Evolutionary conservation across 768 basidiomycete genomes (phyloP), one percentile per base, ranked within the genome.

Genomic region (Boletellus sp.): DNA sequence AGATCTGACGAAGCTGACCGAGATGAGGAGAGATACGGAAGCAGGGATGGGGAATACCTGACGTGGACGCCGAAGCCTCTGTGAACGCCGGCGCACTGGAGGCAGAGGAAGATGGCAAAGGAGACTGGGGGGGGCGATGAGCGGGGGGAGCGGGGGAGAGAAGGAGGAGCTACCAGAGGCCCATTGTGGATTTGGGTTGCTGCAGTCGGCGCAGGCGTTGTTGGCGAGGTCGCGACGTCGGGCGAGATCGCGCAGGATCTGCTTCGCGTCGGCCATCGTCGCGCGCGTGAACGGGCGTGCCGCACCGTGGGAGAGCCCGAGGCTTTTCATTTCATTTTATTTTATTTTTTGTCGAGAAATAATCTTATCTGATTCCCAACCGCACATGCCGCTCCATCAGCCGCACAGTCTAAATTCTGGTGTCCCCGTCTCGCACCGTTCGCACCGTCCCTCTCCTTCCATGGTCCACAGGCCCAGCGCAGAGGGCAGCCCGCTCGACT

Each of bases 151-250:
- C 9, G 13, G 0, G 7, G 11, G 4, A 10, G 33, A 13, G 42
- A 37, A 2, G 31, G 1, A 16, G 26, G 17, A 2, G 15, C 52
- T 57, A 87, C 87, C 87, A 81, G 55, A 90, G n/a, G 91, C 90
- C 94, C 94, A 97, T 65, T 95, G 94, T 0, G 94, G 94, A 62
- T 91, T 90, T n/a, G 89, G 93, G 53, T 87, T 92, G 10, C 72
- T 68, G 61, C 93, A 96, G 65, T 95, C 93, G 13, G 79, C 77
- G 65, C 93, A 96, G 37, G 73, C 56, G 70, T 83, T 86, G 73
- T 96, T 94, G 28, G 75, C 74, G 53, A 88, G 74, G 50, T 82
- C 85, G 38, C 85, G 83, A 41, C 80, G 79, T 54, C 80, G 84
- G 63, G 82, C 77, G 62, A 95, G 84, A 28, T 86, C 85, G 57